Percentiles rank a stretch among this genome's conserved stretches.
These are phyloP conservation scores for Heterobasidion irregulare DNA, from an alignment of 1,284 basidiomycete genomes.

Conservation along the genomic window DNA sequence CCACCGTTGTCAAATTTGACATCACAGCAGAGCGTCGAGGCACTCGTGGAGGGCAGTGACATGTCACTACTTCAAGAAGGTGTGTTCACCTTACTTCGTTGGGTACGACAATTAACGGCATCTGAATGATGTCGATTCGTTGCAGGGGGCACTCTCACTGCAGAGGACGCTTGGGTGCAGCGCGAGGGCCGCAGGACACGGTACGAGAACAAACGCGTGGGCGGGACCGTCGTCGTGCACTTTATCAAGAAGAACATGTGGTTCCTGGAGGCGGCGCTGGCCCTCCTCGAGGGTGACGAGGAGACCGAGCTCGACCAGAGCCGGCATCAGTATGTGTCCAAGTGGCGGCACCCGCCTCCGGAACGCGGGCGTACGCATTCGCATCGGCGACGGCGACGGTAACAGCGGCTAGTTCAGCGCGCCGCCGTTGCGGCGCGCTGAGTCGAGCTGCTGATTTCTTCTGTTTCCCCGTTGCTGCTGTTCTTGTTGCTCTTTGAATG, in stretches of 20 bases:
- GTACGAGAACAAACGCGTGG: slow-evolving; percentile 66
- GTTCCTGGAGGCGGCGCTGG: slow-evolving; percentile 91
- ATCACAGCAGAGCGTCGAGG: slow-evolving; percentile 76
- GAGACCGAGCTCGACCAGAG: slow-evolving; percentile 29
- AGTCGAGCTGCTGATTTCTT: too few species aligned
- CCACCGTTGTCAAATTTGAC: slow-evolving; percentile 66
- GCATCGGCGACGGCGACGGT: too few species aligned
- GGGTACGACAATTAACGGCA: neutral
- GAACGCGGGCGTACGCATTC: too few species aligned
- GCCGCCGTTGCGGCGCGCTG: too few species aligned
- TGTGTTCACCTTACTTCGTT: slow-evolving; percentile 15
- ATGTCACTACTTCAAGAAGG: slow-evolving; percentile 67
- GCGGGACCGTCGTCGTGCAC: slow-evolving; percentile 93
- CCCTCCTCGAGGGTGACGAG: slow-evolving; percentile 74
- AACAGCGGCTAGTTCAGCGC: too few species aligned
- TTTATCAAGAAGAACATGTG: slow-evolving; percentile 96
- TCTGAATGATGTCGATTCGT: neutral
- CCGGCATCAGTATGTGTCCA: too few species aligned
- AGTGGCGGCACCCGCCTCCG: too few species aligned
- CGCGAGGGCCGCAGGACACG: slow-evolving; percentile 63
- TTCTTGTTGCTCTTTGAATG: too few species aligned
- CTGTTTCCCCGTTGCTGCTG: too few species aligned
- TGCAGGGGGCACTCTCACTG: slow-evolving; percentile 45
- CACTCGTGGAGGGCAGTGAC: slow-evolving; percentile 85
- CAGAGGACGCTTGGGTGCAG: slow-evolving; percentile 55